phyloP scores from a whole-genome alignment of 1,284 basidiomycete genomes.

The Puccinia coronata region DNA sequence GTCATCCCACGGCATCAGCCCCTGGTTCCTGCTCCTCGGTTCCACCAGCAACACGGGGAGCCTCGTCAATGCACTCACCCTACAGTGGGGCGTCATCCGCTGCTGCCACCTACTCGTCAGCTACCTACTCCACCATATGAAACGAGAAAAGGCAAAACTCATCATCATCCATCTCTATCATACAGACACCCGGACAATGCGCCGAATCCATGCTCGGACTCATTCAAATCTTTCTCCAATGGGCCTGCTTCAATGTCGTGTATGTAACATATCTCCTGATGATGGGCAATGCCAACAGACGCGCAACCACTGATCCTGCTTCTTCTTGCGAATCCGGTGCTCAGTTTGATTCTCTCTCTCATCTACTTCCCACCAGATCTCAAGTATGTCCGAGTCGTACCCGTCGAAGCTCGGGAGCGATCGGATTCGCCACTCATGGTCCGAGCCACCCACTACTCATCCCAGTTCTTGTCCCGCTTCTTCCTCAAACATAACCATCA shows the following conservation, averaged over 20 bases:
- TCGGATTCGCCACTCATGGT: conserved; percentile 25
- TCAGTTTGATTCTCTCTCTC: conserved; percentile 83
- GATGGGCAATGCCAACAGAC: too few species aligned
- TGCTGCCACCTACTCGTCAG: conserved; percentile 67
- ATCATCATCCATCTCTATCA: conserved; percentile 4
- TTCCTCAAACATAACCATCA: conserved; percentile 27
- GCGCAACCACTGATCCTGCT: conserved; percentile 40
- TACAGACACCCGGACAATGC: conserved; percentile 71
- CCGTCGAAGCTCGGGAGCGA: conserved; percentile 26
- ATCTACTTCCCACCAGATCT: conserved; percentile 67
- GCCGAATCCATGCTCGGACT: conserved; percentile 80
- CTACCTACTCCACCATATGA: conserved; percentile 2
- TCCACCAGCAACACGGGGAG: conserved; percentile 65
- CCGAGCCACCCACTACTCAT: conserved; percentile 39
- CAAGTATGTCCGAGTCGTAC: conserved; percentile 41
- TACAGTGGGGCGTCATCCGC: conserved; percentile 81
- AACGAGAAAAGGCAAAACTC: too few species aligned
- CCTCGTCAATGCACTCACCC: conserved; percentile 65
- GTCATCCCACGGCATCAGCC: conserved; percentile 84
- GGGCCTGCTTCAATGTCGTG: conserved; percentile 83
- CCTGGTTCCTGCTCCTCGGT: conserved; percentile 90
- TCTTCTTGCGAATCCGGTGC: conserved; percentile 22
- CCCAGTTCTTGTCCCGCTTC: conserved; percentile 42
- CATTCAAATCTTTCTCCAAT: conserved; percentile 78
- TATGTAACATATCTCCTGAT: conserved; percentile 61